Base-by-base conservation (phyloP, 164 flowering plant species). In the Vitis cinerea region DNA sequence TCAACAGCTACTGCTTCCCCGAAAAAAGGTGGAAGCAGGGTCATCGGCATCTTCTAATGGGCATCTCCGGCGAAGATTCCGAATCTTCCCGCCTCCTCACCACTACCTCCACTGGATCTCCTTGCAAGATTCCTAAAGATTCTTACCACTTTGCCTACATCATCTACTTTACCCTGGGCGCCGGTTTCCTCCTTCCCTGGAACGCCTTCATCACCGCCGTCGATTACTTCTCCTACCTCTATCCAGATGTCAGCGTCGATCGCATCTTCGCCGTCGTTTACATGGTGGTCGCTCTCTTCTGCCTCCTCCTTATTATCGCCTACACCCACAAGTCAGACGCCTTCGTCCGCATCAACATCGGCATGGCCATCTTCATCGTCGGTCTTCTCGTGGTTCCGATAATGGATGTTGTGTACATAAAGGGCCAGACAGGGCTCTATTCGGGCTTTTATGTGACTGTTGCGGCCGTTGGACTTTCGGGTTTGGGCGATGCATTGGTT, bases 121-220 rank as follows among this genome's bases (percentile, higher is more conserved):
- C 61, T 27, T 31, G 44, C 12, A 77, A 85, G n/a, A 53, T 74
- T 65, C 97, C 97, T 0, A 58, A 81, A 17, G 99, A 96, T 72
- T 49, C 87, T 2, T 96, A 79, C 80, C 80, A 93, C 72, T 72
- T 93, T 0, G 91, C 94, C 12, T 96, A 93, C 90, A 81, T 86
- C 51, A 81, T 89, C 76, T 92, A 89, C 92, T 93, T 96, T 83
- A 86, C 88, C 0, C 71, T 96, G 3, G 98, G 98, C 47, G 61
- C 87, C 0, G 99, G 98, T 3, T 96, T 64, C 74, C 92, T 93
- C 59, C 87, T 93, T 61, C 99, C 99, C 58, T 96, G 97, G 98
- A 96, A 96, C 81, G 91, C 98, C 64, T 96, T 93, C 90, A 87
- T 96, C 83, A 93, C 97, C 5, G 98, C 98, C 82, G 95, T 96